Base-by-base conservation (phyloP, 2,329 filamentous ascomycete genomes). In the Pseudogymnoascus sp. region DNA sequence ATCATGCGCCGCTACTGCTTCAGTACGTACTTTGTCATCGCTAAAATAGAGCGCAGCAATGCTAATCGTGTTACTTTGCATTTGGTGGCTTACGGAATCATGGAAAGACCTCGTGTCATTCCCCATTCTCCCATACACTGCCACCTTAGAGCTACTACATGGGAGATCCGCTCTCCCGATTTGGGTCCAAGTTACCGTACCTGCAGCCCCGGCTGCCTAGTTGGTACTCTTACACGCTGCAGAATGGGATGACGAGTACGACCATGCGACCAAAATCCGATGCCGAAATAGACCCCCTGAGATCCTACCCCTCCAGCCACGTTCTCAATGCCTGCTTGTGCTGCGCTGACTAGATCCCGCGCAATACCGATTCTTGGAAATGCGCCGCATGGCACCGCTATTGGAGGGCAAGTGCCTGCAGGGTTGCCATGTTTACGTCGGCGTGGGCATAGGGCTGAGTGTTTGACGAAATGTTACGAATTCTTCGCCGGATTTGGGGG, bases 151-250 rank as follows among this genome's bases (percentile, higher is more conserved):
- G 29, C 47, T 54, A 35, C 47, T 35, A 54, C 29, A 54, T 21
- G 2, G 47, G 15, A 54, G 29, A 54, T 54, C 47, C 47, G 6
- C 47, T 33, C 47, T 35, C 47, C 47, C 29, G 35, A 35, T 54
- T 54, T 54, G 47, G 47, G 29, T 54, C 47, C 35, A 54, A 54
- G 29, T 54, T 54, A 54, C 21, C 47, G 47, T 54, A 54, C 47
- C 47, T 54, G 47, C 47, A 54, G 47, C 9, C 47, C 29, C 47
- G 29, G 47, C 29, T 35, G 47, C 47, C 47, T 54, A 33, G 44
- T 50, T 50, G 26, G 44, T 54, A 33, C 44, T 54, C 44, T n/a
- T 54, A 54, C 13, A 11, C 35, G 29, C 11, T n/a, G 10, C 29
- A 54, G 47, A 26, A 13, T 54, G 15, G 4, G 47, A 54, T 54